Evolutionary conservation across 2,329 filamentous ascomycete genomes (phyloP).

Genomic region (Botrytis fragariae): DNA sequence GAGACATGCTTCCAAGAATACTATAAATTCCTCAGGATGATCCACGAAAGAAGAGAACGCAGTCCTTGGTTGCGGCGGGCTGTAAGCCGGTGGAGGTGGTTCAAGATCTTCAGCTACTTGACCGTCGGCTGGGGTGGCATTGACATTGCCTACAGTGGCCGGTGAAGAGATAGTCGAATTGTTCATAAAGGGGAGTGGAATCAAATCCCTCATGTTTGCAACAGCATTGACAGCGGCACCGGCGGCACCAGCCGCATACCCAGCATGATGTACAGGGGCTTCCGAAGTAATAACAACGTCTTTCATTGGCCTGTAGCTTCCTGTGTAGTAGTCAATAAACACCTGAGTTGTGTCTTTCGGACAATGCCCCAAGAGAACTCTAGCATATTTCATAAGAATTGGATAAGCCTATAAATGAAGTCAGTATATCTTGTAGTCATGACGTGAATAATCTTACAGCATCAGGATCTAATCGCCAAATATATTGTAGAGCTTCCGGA

Average conservation of each 20-base stretch:
- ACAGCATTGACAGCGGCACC: conserved; percentile 68
- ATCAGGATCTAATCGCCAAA: conserved; percentile 81
- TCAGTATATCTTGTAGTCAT: conserved; percentile 17
- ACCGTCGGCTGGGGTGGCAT: conserved; percentile 53
- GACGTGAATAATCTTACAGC: conserved; percentile 50
- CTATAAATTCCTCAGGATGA: conserved; percentile 85
- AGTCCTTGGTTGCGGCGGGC: conserved; percentile 75
- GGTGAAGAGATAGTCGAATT: conserved; percentile 56
- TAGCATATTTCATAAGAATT: conserved; percentile 92
- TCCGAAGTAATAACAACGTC: conserved; percentile 44
- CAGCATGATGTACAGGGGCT: conserved; percentile 27
- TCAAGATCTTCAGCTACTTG: conserved; percentile 50
- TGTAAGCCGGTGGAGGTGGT: conserved; percentile 58
- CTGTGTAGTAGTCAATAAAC: conserved; percentile 94
- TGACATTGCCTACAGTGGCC: conserved; percentile 48
- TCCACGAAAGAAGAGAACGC: conserved; percentile 97
- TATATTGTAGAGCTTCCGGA: conserved; percentile 82
- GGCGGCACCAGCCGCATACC: conserved; percentile 49
- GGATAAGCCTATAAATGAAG: conserved; percentile 63
- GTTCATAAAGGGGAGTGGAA: conserved; percentile 84
- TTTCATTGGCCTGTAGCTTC: conserved; percentile 71
- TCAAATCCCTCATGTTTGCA: conserved; percentile 78
- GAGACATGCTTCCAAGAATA: conserved; percentile 86
- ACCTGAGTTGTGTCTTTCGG: conserved; percentile 77
- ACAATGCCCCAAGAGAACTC: conserved; percentile 84